These are phyloP conservation scores for Pleurotus platypus DNA, from an alignment of 768 basidiomycete species.

Conservation along the genomic window DNA sequence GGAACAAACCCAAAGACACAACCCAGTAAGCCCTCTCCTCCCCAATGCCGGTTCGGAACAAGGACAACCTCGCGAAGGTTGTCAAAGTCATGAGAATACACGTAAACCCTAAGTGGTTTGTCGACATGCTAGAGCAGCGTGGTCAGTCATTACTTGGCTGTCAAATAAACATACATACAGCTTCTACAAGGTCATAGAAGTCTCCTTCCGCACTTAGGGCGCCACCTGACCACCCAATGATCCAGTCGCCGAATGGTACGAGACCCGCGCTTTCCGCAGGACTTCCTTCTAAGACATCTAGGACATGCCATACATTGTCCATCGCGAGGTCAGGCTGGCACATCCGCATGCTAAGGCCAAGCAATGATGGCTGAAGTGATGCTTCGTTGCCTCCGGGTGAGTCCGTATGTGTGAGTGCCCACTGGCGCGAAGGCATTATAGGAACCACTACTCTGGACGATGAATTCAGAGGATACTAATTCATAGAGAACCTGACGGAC, in stretches of 20 bases:
- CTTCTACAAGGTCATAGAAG: slow-evolving; percentile 94
- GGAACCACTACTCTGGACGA: slow-evolving; percentile 58
- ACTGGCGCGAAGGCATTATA: slow-evolving; percentile 79
- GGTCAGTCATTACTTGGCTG: background rate
- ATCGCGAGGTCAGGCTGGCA: slow-evolving; percentile 87
- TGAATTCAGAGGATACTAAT: slow-evolving; percentile 1
- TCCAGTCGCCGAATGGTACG: slow-evolving; percentile 79
- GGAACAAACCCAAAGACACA: slow-evolving; percentile 87
- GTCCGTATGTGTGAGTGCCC: slow-evolving; percentile 53
- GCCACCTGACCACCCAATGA: slow-evolving; percentile 92
- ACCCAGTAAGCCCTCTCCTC: slow-evolving; percentile 91
- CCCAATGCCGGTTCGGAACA: slow-evolving; percentile 96
- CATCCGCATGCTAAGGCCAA: slow-evolving; percentile 91
- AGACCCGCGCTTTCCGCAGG: slow-evolving; percentile 96
- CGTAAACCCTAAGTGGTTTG: slow-evolving; percentile 89
- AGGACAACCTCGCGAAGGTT: slow-evolving; percentile 90
- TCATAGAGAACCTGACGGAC: slow-evolving; percentile 31
- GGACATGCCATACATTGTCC: slow-evolving; percentile 97
- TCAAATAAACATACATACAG: slow-evolving; percentile 43
- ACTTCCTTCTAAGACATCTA: slow-evolving; percentile 94
- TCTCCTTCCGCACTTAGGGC: slow-evolving; percentile 88
- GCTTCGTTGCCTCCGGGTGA: slow-evolving; percentile 35
- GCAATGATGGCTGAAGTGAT: slow-evolving; percentile 73
- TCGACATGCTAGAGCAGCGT: slow-evolving; percentile 70
- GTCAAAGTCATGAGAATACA: slow-evolving; percentile 96